Base-by-base conservation (phyloP, 2,329 filamentous ascomycete genomes). In the Lizonia empirigonia region DNA sequence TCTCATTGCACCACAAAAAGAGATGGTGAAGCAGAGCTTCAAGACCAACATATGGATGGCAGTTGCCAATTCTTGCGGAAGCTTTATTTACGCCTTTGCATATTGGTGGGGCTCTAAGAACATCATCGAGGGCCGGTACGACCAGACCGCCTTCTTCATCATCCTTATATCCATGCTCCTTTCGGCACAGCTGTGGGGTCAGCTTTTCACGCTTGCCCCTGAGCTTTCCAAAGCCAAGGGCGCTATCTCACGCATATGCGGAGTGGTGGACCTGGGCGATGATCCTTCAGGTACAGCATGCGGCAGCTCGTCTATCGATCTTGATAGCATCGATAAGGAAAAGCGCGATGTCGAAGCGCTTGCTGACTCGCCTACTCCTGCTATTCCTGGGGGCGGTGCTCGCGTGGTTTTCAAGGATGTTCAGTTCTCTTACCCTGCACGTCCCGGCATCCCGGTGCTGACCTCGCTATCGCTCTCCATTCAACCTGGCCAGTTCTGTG, bases 261-360 rank as follows among this genome's bases (percentile, higher is more conserved):
- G 90, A 15, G 62, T 82, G 16, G 73, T 76, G 26, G 68, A 75
- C 32, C 56, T 75, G 2, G 68, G 70, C n/a, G 56, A 50, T 2
- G 50, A 63, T 35, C 24, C 35, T 5, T 50, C 56, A 10, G 41
- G 51, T 7, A 18, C 51, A n/a, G 44, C 90, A 0, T 90, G 91
- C 0, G 91, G 96, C 60, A 95, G 96, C 88, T 88, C 90, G 58
- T 96, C 92, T 0, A 79, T 97, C 9, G 87, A 91, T 51, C 83
- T 89, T 58, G 82, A 96, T 22, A 87, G 91, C 48, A 84, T 89
- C 58, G 82, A 96, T 22, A 56, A 60, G n/a, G 59, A 65, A 30
- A 62, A 66, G 40, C 56, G 51, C 15, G 70, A 75, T 38, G 20
- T 74, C 7, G 71, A 74, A 52, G 68, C 72, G 6, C 23, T 56